These are phyloP conservation scores for Erodium moschatum DNA, from an alignment of 441 rosid species.

Conservation along the genomic window DNA sequence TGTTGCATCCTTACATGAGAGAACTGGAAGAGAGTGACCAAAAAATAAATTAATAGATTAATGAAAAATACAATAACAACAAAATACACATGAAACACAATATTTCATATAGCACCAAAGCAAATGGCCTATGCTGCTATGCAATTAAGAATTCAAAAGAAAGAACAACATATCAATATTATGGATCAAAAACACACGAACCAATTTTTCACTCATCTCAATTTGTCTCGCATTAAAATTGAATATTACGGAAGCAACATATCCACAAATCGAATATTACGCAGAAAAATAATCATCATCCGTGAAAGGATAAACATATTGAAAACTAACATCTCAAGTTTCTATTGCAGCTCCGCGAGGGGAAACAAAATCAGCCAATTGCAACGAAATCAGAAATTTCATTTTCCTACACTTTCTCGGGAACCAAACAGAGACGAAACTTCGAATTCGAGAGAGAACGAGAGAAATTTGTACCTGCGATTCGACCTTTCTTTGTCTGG, in stretches of 20 bases:
- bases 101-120: too few relatives aligned
- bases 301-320: neutral
- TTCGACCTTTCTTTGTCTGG: slow-evolving; percentile 7
- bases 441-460: neutral
- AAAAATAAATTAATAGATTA: too few relatives aligned
- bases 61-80: too few relatives aligned
- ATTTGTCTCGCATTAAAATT: too few relatives aligned
- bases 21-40: neutral
- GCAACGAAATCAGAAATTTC: neutral
- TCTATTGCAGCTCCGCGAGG: slow-evolving; percentile 4
- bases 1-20: neutral
- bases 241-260: too few relatives aligned
- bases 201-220: too few relatives aligned
- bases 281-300: neutral
- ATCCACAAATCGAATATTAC: neutral
- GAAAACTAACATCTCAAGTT: neutral
- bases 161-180: too few relatives aligned
- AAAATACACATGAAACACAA: too few relatives aligned
- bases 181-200: too few relatives aligned
- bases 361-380: neutral
- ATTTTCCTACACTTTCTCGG: neutral
- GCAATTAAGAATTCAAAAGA: too few relatives aligned
- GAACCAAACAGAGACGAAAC: neutral
- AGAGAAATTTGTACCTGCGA: slow-evolving; percentile 18
- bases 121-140: too few relatives aligned